phyloP scores from a whole-genome alignment of 23 red algal species.

The Gracilariopsis chorda region DNA sequence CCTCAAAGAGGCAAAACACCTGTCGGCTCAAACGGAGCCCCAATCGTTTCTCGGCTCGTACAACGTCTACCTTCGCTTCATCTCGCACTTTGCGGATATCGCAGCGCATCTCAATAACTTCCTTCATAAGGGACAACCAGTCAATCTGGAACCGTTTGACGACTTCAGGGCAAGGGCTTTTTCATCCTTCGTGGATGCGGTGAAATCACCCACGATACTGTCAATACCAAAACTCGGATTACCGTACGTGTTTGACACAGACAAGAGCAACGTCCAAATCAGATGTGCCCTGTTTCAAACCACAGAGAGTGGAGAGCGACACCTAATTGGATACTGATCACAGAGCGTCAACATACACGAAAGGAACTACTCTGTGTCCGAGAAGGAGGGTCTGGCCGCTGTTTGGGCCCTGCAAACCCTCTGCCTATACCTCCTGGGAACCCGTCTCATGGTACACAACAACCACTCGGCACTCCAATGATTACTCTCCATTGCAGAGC shows the following conservation, averaged over 20 bases:
- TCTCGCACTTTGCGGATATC: conserved; percentile 20
- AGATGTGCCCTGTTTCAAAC: conserved; percentile 15
- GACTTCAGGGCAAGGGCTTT: conserved; percentile 4
- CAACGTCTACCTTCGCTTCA: conserved; percentile 41
- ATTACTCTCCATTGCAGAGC: background rate
- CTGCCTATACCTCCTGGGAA: background rate
- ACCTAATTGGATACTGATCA: conserved; percentile 19
- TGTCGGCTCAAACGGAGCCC: conserved; percentile 8
- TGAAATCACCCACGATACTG: background rate
- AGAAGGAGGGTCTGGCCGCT: conserved; percentile 4
- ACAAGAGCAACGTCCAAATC: background rate
- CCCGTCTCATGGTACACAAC: background rate
- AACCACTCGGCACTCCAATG: background rate
- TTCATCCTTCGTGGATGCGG: background rate
- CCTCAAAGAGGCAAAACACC: background rate
- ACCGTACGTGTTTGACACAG: background rate
- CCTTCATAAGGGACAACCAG: background rate
- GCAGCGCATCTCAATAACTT: conserved; percentile 29
- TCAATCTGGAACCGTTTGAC: background rate
- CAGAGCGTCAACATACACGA: conserved; percentile 13
- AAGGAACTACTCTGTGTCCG: conserved; percentile 29
- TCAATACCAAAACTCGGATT: background rate
- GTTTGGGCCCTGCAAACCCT: background rate
- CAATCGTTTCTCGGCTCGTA: conserved; percentile 16
- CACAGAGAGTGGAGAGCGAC: background rate